phyloP scores from a whole-genome alignment of 164 flowering plant species.

The Macadamia tetraphylla region DNA sequence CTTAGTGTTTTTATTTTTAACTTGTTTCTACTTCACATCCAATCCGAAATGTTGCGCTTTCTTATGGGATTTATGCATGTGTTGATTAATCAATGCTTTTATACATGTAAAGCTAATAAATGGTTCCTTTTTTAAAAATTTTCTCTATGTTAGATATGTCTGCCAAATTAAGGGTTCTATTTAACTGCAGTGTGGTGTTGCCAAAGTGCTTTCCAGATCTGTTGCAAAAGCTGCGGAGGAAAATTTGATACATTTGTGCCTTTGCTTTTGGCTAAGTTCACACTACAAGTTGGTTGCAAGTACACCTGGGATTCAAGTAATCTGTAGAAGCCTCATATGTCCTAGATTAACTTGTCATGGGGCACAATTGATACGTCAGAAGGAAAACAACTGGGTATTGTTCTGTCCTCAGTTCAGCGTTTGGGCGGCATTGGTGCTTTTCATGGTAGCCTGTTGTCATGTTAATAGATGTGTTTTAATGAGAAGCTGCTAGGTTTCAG shows the following conservation, averaged over 20 bases:
- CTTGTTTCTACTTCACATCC: not conserved
- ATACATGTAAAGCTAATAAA: not conserved
- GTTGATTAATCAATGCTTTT: not conserved
- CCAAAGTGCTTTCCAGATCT: not conserved
- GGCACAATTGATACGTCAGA: not conserved
- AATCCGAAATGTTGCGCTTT: not conserved
- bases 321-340: not conserved
- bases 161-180: not conserved
- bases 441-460: not conserved
- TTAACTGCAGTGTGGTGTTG: not conserved
- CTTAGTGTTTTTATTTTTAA: no score
- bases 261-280: not conserved
- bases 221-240: not conserved
- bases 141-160: not conserved
- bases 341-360: not conserved
- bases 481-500: conserved; percentile 7
- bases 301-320: not conserved
- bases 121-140: not conserved
- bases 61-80: not conserved
- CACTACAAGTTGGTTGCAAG: not conserved
- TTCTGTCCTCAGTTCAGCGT: not conserved
- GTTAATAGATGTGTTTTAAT: conserved; percentile 14
- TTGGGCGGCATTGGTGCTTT: not conserved
- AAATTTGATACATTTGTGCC: not conserved
- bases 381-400: not conserved